These are phyloP conservation scores for Talaromyces ruber DNA, from an alignment of 495 filamentous ascomycete species.

Conservation along the genomic window DNA sequence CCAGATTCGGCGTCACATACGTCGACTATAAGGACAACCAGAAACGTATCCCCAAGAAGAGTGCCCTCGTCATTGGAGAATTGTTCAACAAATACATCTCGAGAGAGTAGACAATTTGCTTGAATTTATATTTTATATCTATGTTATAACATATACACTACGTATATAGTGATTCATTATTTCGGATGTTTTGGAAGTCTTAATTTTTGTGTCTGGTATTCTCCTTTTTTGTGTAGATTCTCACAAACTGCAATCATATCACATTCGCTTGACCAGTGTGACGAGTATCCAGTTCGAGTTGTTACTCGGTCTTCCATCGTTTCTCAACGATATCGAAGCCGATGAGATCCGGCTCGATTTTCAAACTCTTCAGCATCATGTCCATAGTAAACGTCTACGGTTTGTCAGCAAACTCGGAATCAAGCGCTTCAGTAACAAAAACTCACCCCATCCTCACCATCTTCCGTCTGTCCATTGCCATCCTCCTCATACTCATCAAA, in stretches of 20 bases:
- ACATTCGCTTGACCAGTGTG: not conserved
- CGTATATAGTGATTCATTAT: not conserved
- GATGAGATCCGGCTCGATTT: conserved; percentile 55
- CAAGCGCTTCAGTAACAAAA: conserved; percentile 12
- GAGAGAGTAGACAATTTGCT: conserved; percentile 12
- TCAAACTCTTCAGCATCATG: conserved; percentile 60
- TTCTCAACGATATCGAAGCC: conserved; percentile 50
- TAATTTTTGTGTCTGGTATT: not conserved
- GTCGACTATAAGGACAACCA: conserved; percentile 69
- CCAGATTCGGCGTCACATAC: conserved; percentile 71
- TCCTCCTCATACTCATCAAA: conserved; percentile 18
- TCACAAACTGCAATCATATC: not conserved
- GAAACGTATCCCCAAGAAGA: conserved; percentile 72
- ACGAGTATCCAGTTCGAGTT: not conserved
- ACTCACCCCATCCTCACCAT: conserved; percentile 30
- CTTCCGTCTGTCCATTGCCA: conserved; percentile 15
- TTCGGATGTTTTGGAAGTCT: not conserved
- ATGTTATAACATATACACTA: not conserved
- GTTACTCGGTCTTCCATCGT: conserved; percentile 33
- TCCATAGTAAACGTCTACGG: conserved; percentile 64
- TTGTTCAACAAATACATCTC: conserved; percentile 47
- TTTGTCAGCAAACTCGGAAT: too few species aligned
- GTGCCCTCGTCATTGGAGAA: conserved; percentile 54
- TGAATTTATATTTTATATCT: not conserved
- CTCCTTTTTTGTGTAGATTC: not conserved